Evolutionary conservation across 2,329 filamentous ascomycete genomes (phyloP), one percentile per base, ranked within the genome.

Genomic region (Alternaria sp.): DNA sequence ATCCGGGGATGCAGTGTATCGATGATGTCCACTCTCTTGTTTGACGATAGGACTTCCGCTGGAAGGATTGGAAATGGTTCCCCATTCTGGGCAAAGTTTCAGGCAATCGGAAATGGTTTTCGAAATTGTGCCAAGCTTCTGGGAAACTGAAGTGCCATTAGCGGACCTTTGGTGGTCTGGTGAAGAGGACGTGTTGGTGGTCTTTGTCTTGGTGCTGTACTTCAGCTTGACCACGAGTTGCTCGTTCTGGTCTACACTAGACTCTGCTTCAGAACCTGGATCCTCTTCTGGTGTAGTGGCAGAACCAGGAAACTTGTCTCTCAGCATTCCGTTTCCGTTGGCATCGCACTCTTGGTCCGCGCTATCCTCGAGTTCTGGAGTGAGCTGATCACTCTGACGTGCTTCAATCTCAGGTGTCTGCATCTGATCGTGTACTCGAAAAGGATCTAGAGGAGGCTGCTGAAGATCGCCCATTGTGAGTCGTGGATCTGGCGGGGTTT

Each of bases 141-240:
- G 16, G 7, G 9, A 7, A 6, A 7, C 2, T 26, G 38, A 20
- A n/a, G 30, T 28, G 11, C 11, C 4, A 44, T 49, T 14, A 3
- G 30, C 6, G 20, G n/a, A 16, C 4, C 14, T 26, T 18, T 5
- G 22, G 16, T 36, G 28, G 12, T 4, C 34, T 32, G 24, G 26
- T 2, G 20, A 16, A 11, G 14, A 49, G 28, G 28, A 30, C 11
- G 28, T 30, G 11, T 9, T 30, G 12, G 32, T 38, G n/a, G 7
- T 38, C 12, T 9, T 26, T 12, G 24, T 41, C n/a, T 47, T 22
- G 42, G 16, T 34, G 16, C 24, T 41, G 43, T 47, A 48, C 34
- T 55, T 55, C n/a, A 55, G 34, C 26, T 48, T 55, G 34, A 55
- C 34, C 20, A 55, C 8, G 24, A 55, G 44, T 7, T 41, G 24